A percentile compares a stretch with the other conserved stretches of the same genome.
phyloP scores from a whole-genome alignment of 352 stramenopile genomes.

The Phytophthora cryptogea region DNA sequence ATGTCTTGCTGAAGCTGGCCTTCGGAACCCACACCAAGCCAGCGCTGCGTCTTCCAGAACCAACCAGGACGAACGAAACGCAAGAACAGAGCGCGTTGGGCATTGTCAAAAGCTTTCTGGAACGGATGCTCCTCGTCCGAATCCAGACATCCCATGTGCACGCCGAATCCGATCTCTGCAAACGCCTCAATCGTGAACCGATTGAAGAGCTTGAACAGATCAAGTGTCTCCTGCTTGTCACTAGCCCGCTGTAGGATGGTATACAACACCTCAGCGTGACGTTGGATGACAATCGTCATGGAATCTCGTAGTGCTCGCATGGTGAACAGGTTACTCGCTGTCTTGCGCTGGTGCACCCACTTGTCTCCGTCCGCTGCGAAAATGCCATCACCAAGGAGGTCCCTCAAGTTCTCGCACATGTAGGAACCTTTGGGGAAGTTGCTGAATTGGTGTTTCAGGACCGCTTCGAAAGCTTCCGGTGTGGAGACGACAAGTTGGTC shows the following conservation, averaged over 20 bases:
- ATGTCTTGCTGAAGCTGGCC: constrained; percentile 35
- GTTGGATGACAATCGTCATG: constrained; percentile 39
- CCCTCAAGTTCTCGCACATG: constrained; percentile 32
- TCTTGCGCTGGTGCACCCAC: constrained; percentile 77
- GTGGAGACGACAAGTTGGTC: constrained; percentile 27
- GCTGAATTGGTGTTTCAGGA: constrained; percentile 59
- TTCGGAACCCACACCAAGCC: constrained; percentile 36
- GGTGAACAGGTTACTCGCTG: constrained; percentile 85
- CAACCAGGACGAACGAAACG: constrained; percentile 43
- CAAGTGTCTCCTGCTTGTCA: constrained; percentile 16
- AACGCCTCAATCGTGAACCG: constrained; percentile 73
- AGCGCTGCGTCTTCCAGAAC: constrained; percentile 50
- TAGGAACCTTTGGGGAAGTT: constrained; percentile 65
- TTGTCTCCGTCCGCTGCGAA: constrained; percentile 56
- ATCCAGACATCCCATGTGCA: constrained; percentile 42
- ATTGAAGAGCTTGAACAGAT: constrained; percentile 47
- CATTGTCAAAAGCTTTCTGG: constrained; percentile 51
- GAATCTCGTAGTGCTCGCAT: constrained; percentile 39
- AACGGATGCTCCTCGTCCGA: constrained; percentile 46
- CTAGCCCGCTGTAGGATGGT: constrained; percentile 18
- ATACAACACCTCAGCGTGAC: constrained; percentile 26
- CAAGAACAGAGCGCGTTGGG: constrained; percentile 30
- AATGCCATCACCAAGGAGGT: constrained; percentile 68
- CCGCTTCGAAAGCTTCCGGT: constrained; percentile 42
- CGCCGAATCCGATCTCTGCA: constrained; percentile 65